These are phyloP conservation scores for Melastoma malabathricum DNA, from an alignment of 345 rosid species.

Conservation along the genomic window DNA sequence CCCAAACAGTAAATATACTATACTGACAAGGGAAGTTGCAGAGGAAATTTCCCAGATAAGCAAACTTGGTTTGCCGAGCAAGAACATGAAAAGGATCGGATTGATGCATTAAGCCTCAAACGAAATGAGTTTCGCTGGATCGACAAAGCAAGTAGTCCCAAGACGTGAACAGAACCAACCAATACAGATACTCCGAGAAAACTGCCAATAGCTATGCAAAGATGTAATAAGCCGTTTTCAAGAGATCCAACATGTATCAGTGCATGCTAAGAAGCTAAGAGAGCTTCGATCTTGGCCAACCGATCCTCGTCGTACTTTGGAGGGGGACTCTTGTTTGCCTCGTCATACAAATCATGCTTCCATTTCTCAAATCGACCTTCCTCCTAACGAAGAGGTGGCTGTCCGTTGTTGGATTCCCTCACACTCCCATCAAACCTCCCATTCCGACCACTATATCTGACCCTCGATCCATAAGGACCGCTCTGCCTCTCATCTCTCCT, in stretches of 20 bases:
- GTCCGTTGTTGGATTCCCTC: constrained; percentile 40
- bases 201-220: too few relatives aligned
- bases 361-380: constrained; percentile 54
- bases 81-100: too few relatives aligned
- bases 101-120: too few relatives aligned
- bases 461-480: constrained; percentile 23
- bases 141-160: too few relatives aligned
- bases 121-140: too few relatives aligned
- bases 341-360: constrained; percentile 86
- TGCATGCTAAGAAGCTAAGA: constrained; percentile 35
- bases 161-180: too few relatives aligned
- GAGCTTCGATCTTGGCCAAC: constrained; percentile 80
- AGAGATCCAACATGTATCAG: too few relatives aligned
- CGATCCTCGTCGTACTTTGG: constrained; percentile 74
- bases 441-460: constrained; percentile 27
- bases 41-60: too few relatives aligned
- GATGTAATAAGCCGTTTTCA: too few relatives aligned
- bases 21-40: too few relatives aligned
- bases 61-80: too few relatives aligned
- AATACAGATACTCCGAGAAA: too few relatives aligned
- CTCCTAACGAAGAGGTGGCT: constrained; percentile 31
- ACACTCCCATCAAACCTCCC: constrained; percentile 23
- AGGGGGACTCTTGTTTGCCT: constrained; percentile 60
- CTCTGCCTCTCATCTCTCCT: constrained; percentile 33
- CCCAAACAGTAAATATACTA: neutral